Conservation (phyloP, 2,329 filamentous ascomycete species). For the Cercospora sp. region DNA sequence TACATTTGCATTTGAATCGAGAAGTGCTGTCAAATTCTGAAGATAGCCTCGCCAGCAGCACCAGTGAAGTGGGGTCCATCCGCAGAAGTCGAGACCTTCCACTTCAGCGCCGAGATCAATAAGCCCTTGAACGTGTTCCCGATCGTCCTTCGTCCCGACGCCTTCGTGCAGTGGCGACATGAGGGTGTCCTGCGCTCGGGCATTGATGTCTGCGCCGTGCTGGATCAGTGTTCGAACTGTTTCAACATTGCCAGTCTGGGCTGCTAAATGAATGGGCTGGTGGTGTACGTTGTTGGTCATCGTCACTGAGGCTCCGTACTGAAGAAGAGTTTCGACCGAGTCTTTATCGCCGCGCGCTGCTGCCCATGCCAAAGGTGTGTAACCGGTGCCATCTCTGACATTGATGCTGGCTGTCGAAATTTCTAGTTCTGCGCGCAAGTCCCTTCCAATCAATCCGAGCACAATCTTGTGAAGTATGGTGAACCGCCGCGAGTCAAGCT, state of each 20-base stretch:
- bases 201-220: background rate
- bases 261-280: background rate
- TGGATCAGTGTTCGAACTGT: background rate
- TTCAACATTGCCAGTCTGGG: background rate
- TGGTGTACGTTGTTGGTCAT: background rate
- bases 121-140: background rate
- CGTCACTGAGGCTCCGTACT: background rate
- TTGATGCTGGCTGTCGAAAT: background rate
- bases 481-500: background rate
- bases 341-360: background rate
- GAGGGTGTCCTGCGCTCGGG: background rate
- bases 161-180: background rate
- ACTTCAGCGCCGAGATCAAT: background rate
- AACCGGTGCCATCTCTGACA: background rate
- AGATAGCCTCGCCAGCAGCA: background rate
- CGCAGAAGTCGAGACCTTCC: background rate
- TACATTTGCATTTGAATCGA: background rate
- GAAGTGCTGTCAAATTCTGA: background rate
- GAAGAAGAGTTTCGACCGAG: background rate
- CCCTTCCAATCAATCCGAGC: background rate
- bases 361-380: background rate
- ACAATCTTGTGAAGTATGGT: background rate
- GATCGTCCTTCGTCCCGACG: background rate
- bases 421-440: background rate
- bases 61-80: background rate